Percentiles rank a stretch among this genome's conserved stretches.
Conservation (phyloP, 192 early-diverging fungal species). For the Coemansia sp. region DNA sequence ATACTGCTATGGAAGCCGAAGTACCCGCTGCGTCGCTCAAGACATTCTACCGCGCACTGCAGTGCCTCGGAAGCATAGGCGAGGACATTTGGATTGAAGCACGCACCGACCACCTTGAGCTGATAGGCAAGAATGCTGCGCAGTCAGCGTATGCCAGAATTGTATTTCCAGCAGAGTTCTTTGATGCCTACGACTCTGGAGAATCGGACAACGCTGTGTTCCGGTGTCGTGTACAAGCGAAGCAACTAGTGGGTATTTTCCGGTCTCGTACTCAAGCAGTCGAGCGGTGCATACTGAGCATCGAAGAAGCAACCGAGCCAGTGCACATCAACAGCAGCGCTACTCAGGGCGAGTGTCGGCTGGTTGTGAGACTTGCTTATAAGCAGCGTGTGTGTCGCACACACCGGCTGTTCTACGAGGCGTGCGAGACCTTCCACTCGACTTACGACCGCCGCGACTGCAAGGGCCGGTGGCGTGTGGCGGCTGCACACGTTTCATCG, state of each 20-base stretch:
- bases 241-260: conserved; percentile 47
- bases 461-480: conserved; percentile 44
- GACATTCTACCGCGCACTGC: conserved; percentile 57
- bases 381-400: conserved; percentile 49
- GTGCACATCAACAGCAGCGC: conserved; percentile 10
- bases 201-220: conserved; percentile 17
- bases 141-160: conserved; percentile 64
- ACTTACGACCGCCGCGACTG: conserved; percentile 39
- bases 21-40: conserved; percentile 48
- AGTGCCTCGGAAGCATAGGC: conserved; percentile 62
- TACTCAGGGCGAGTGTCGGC: conserved; percentile 26
- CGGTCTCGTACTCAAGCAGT: conserved; percentile 32
- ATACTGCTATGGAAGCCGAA: conserved; percentile 42
- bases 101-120: conserved; percentile 49
- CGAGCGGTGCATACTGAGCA: conserved; percentile 37
- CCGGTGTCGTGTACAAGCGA: conserved; percentile 44
- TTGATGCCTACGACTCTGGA: conserved; percentile 59
- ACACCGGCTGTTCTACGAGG: conserved; percentile 53
- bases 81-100: conserved; percentile 64
- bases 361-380: conserved; percentile 44
- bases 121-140: conserved; percentile 67
- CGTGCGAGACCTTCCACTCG: conserved; percentile 43
- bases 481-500: conserved; percentile 35
- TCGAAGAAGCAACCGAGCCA: conserved; percentile 26
- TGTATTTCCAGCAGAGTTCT: conserved; percentile 60